Evolutionary conservation across 2,329 filamentous ascomycete species (phyloP), one percentile per base, ranked within the genome.

Genomic region (Colletotrichum melonis): DNA sequence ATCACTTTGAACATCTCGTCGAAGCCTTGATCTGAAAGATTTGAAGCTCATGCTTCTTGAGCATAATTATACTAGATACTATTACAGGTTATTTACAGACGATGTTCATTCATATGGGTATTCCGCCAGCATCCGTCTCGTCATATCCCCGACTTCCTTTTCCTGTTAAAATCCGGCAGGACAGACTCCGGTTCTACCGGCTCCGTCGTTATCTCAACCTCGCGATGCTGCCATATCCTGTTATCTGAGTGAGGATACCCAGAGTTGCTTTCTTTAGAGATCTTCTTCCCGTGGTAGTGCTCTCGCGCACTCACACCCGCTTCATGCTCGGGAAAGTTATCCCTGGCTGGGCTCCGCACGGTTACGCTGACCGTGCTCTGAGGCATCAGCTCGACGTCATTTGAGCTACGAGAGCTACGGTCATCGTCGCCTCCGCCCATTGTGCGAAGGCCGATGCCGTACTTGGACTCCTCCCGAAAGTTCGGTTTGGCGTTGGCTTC

Each of bases 381-480:
- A 6, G 71, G 56, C 32, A 22, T 24, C 14, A 71, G 42, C 11
- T 73, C 67, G 11, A 70, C 68, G 2, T 73, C 71, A 22, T 73
- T 66, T 19, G 67, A 73, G 71, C 71, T 71, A 3, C 62, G 71
- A 4, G 67, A 70, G 38, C 71, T 73, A 30, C 74, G 73, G 32
- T 66, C 72, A 26, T 76, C 75, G 60, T 74, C 74, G 32, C 70
- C 66, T 7, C 64, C 74, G 8, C 68, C 74, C 65, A 73, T 74
- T 0, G 75, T 76, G 30, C 72, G 66, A n/a, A 76, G 74, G 7
- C 75, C 75, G 60, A 76, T 76, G 35, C 75, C 75, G 24, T 73
- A 73, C 62, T 73, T 73, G 28, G 71, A 56, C 26, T 73, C 71
- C 9, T 73, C 71, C 22, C 67, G 67, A 2, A 66, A 30, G 3